A percentile compares a stretch with the other conserved stretches of the same genome.
Conservation (phyloP, 2,329 filamentous ascomycete genomes). For the Berkeleyomyces basicola region DNA sequence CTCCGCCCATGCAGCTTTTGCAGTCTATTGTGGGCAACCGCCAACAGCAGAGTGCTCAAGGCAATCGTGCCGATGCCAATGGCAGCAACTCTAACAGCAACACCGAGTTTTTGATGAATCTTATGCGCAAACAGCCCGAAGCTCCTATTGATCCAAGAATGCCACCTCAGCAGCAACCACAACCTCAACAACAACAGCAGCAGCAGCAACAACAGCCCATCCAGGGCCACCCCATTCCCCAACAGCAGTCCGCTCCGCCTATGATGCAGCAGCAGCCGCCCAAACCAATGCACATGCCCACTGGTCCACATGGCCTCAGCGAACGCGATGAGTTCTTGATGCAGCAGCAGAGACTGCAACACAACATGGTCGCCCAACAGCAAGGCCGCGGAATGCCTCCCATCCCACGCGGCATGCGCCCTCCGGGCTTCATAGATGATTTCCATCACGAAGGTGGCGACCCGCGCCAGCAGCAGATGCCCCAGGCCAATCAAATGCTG, state of each 20-base stretch:
- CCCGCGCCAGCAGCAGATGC: slow-evolving; percentile 25
- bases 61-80: slow-evolving; percentile 6
- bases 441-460: slow-evolving; percentile 35
- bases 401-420: slow-evolving; percentile 25
- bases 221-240: slow-evolving; percentile 14
- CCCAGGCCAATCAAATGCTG: slow-evolving; percentile 48
- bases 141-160: slow-evolving; percentile 33
- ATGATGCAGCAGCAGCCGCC: slow-evolving; percentile 14
- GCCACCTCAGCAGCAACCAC: slow-evolving; percentile 32
- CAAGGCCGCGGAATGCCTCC: slow-evolving; percentile 8
- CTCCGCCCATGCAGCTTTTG: slow-evolving; percentile 41
- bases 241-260: slow-evolving; percentile 12
- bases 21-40: slow-evolving; percentile 41
- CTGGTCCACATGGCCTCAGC: background rate
- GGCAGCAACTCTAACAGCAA: slow-evolving; percentile 35
- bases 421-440: slow-evolving; percentile 38
- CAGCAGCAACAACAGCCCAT: slow-evolving; percentile 18
- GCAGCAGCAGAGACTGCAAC: slow-evolving; percentile 23
- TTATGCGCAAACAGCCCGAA: slow-evolving; percentile 48
- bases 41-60: slow-evolving; percentile 11
- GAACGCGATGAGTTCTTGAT: slow-evolving; percentile 14
- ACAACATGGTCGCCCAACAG: slow-evolving; percentile 13
- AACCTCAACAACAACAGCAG: slow-evolving; percentile 26
- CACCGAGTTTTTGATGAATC: slow-evolving; percentile 68
- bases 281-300: slow-evolving; percentile 9